Percentiles rank a stretch among this genome's conserved stretches.
Conservation (phyloP, 2,329 filamentous ascomycete genomes). For the Shiraia sp. region DNA sequence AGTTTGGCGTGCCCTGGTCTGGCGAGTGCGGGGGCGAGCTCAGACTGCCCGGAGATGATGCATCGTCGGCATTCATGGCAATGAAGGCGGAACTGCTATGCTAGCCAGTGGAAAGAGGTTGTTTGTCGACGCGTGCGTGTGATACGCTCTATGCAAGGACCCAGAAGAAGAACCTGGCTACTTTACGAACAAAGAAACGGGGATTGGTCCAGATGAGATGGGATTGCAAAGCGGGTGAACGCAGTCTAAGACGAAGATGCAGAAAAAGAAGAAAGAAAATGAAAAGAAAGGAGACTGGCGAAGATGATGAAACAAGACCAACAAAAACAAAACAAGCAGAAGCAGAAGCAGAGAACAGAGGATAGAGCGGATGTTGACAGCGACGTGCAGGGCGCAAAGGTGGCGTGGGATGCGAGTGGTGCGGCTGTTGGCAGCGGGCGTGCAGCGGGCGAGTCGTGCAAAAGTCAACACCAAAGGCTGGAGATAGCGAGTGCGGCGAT, state of each 20-base stretch:
- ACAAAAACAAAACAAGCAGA: too few relatives aligned
- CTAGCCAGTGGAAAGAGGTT: too few relatives aligned
- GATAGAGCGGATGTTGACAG: too few relatives aligned
- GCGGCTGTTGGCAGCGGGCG: conserved; percentile 11
- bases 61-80: conserved; percentile 38
- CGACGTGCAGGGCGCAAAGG: conserved; percentile 2
- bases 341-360: too few relatives aligned
- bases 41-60: conserved; percentile 42
- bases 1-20: conserved; percentile 37
- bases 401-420: conserved; percentile 6
- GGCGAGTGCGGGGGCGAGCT: conserved; percentile 46
- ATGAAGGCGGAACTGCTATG: conserved; percentile 12
- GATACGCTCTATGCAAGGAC: background rate
- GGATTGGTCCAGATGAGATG: background rate
- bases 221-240: too few relatives aligned
- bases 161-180: conserved; percentile 5
- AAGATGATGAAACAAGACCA: too few relatives aligned
- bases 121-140: too few relatives aligned
- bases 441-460: conserved; percentile 13
- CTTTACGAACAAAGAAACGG: background rate
- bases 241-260: too few relatives aligned
- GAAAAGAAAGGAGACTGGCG: background rate
- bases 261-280: conserved; percentile 1
- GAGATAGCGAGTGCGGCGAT: conserved; percentile 29
- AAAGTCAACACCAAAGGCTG: conserved; percentile 40